phyloP scores from a whole-genome alignment of 345 rosid genomes.

The Gossypium longicalyx region DNA sequence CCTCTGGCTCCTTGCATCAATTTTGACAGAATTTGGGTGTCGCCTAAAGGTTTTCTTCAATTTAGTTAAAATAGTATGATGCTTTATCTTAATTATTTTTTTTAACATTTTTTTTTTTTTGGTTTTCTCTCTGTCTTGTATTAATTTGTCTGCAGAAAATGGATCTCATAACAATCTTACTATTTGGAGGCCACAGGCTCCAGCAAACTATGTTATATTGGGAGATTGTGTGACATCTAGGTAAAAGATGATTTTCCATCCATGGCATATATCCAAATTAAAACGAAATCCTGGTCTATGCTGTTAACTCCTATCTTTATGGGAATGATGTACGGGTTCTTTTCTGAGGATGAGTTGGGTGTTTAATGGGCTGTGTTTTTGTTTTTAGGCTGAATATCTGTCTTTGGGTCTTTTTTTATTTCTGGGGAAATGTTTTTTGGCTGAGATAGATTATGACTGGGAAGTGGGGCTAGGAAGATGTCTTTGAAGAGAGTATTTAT shows the following conservation, averaged over 20 bases:
- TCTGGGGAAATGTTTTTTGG: neutral
- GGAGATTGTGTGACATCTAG: slow-evolving; percentile 99
- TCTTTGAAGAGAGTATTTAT: slow-evolving; percentile 1
- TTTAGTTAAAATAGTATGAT: slow-evolving; percentile 17
- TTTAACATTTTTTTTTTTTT: neutral
- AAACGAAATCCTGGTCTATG: neutral
- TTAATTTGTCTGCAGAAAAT: slow-evolving; percentile 46
- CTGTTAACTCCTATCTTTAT: neutral
- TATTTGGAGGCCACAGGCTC: slow-evolving; percentile 96
- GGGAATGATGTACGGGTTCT: neutral
- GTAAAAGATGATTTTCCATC: slow-evolving; percentile 30
- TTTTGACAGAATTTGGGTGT: slow-evolving; percentile 81
- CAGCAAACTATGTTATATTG: slow-evolving; percentile 84
- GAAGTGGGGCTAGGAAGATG: neutral
- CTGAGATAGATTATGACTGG: neutral
- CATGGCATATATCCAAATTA: neutral
- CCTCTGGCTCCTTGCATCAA: slow-evolving; percentile 86
- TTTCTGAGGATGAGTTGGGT: neutral
- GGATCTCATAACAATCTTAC: slow-evolving; percentile 73
- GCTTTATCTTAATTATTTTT: neutral
- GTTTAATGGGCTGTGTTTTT: neutral
- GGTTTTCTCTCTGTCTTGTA: neutral
- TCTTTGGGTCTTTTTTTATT: neutral
- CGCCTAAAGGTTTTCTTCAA: slow-evolving; percentile 63
- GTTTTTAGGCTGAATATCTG: neutral